Evolutionary conservation across 2,329 filamentous ascomycete genomes (phyloP), one percentile per base, ranked within the genome.

Genomic region (Microsporum audouinii): DNA sequence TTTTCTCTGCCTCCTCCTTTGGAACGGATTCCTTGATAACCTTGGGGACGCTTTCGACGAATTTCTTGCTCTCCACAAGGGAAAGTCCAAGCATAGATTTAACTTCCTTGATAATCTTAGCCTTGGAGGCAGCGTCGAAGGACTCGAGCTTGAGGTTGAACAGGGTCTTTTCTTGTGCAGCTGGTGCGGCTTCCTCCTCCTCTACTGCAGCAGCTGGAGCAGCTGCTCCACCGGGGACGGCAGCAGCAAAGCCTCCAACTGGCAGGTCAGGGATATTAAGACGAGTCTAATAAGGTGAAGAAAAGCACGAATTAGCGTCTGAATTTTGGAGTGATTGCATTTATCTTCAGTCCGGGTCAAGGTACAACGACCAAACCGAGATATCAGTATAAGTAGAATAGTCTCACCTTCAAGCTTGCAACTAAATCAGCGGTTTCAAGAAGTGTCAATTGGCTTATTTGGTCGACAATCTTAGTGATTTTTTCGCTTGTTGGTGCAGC

Each of bases 61-160:
- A 99, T 82, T 99, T 99, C 88, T 99, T 99, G 79, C 89, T 95
- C 78, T 99, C 94, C 68, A 99, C 95, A 80, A 99, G 83, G 75
- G 89, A 95, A 73, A 99, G 79, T 49, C 94, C 94, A 63, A 99
- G 81, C 84, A 99, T 82, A 71, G 85, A 86, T 86, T 99, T 99
- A 80, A 99, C 84, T 81, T 99, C 94, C 84, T 99, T 99, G 83
- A 99, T 99, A 71, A 99, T 82, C 88, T 99, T 99, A 71, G 95
- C 91, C 82, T 99, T 99, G 66, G 92, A 80, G 58, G 78, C 82
- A 33, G 91, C 82, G 59, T 99, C 95, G 74, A 97, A 95, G 39
- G 87, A 88, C 76, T 89, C 83, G 65, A 99, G 86, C 81, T 96
- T 97, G 67, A 99, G 78, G 75, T 88, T 96, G 83, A 99, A 99